Base-by-base conservation (phyloP, 352 stramenopile genomes). In the Peronospora farinosa region DNA sequence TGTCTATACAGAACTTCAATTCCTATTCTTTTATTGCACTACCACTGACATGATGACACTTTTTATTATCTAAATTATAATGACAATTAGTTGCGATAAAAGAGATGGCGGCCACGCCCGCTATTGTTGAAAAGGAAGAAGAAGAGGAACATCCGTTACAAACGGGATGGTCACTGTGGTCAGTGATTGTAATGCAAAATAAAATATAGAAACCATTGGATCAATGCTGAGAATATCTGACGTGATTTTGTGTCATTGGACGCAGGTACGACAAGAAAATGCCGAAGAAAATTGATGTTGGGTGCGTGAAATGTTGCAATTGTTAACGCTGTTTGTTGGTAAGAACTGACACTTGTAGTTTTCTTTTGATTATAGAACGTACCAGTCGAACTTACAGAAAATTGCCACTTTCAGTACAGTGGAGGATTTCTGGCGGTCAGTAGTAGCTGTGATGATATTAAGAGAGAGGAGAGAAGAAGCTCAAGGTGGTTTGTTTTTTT, bases 201-300 rank as follows among this genome's bases (percentile, higher is more conserved):
- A 3, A n/a, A 13, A 25, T 49, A 16, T 3, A 35, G 21, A 28
- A 7, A 45, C 19, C 12, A 1, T 2, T 31, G 32, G 16, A 7
- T 44, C n/a, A 11, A 11, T 19, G 8, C 36, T 46, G 13, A 48
- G 6, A 32, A 41, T n/a, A n/a, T n/a, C 37, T 46, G 37, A 46
- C 13, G 11, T 32, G 7, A 12, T 0, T 11, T 32, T 46, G 32
- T 51, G 9, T 41, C 44, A 16, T 52, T 23, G 13, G 15, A 17
- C 8, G 32, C 75, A 96, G 87, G 87, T 96, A 96, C 58, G 88
- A 97, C 75, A 95, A 96, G 73, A 97, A 97, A 67, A 78, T 95
- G 61, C 79, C 83, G 31, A 92, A 91, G 69, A 90, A 91, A 52
- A 92, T 87, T 60, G 80, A 94, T 61, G 73, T 92, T 31, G 78